Conservation (phyloP, 495 filamentous ascomycete genomes). For the Achaetomiella virescens region DNA sequence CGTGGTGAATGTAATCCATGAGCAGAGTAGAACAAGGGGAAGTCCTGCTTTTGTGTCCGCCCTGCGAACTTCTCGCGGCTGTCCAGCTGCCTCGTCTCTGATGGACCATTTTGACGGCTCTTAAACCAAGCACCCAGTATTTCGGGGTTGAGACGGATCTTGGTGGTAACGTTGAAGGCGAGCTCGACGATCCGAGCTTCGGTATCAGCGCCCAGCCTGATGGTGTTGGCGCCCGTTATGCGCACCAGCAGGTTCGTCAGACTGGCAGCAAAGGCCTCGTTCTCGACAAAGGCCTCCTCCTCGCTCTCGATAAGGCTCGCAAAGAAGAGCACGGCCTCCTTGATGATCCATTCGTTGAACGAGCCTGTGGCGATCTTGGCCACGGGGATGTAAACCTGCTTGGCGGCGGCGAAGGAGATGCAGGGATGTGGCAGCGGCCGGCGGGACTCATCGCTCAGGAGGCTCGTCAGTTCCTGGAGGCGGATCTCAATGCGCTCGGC, state of each 20-base stretch:
- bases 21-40: constrained; percentile 92
- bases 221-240: constrained; percentile 55
- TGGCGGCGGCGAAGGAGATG: constrained; percentile 71
- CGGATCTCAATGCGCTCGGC: constrained; percentile 48
- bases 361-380: constrained; percentile 76
- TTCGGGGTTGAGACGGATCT: constrained; percentile 80
- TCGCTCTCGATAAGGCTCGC: constrained; percentile 89
- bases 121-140: constrained; percentile 88
- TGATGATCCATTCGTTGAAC: constrained; percentile 71
- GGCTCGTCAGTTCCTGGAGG: constrained; percentile 60
- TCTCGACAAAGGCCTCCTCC: constrained; percentile 88
- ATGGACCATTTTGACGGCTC: constrained; percentile 33
- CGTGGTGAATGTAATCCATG: constrained; percentile 92
- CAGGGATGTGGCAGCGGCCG: constrained; percentile 83
- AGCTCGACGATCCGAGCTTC: constrained; percentile 84
- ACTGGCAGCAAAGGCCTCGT: constrained; percentile 72
- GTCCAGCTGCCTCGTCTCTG: constrained; percentile 39
- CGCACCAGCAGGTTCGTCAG: constrained; percentile 73
- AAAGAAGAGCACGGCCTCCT: constrained; percentile 77
- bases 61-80: constrained; percentile 68
- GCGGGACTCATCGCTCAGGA: constrained; percentile 83
- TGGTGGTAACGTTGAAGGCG: constrained; percentile 88
- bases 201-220: constrained; percentile 58
- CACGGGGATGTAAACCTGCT: constrained; percentile 80
- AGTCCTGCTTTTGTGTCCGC: constrained; percentile 82